These are phyloP conservation scores for Zymoseptoria brevis DNA, from an alignment of 2,329 filamentous ascomycete species.

Conservation along the genomic window DNA sequence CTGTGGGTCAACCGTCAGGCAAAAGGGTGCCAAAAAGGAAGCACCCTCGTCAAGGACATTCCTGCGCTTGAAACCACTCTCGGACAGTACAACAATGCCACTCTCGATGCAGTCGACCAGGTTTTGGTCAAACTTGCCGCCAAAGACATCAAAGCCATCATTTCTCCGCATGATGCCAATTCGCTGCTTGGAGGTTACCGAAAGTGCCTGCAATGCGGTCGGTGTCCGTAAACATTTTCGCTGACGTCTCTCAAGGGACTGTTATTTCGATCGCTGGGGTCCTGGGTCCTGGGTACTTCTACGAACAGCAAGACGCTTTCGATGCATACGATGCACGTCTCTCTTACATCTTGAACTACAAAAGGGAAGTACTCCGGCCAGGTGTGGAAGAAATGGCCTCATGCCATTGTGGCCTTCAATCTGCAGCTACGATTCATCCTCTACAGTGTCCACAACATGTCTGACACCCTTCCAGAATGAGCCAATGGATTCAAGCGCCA, in stretches of 20 bases:
- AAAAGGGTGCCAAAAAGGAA: constrained; percentile 5
- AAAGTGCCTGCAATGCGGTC: not conserved
- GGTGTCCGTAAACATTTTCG: not conserved
- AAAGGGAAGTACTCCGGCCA: constrained; percentile 6
- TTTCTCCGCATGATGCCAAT: constrained; percentile 6
- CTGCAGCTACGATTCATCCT: not conserved
- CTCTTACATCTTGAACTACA: constrained; percentile 6
- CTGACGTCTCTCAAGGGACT: not conserved
- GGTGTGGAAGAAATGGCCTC: constrained; percentile 8
- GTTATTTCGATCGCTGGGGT: constrained; percentile 3
- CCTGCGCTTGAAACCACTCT: constrained; percentile 5
- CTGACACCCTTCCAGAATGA: not conserved
- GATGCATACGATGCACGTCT: constrained; percentile 5
- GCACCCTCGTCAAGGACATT: constrained; percentile 2
- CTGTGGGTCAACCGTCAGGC: constrained; percentile 3
- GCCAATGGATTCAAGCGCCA: not conserved
- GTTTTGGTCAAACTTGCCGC: constrained; percentile 5
- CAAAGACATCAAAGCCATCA: constrained; percentile 6
- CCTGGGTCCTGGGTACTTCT: constrained; percentile 7
- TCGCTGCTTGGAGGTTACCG: constrained; percentile 4
- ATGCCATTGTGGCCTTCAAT: constrained; percentile 12
- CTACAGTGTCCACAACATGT: not conserved
- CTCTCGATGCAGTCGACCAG: constrained; percentile 3
- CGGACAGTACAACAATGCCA: constrained; percentile 2
- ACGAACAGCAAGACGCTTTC: constrained; percentile 4